Percentiles rank a stretch among this genome's conserved stretches.
Evolutionary conservation across 2,329 filamentous ascomycete species (phyloP).

Genomic region (Alternaria dauci): DNA sequence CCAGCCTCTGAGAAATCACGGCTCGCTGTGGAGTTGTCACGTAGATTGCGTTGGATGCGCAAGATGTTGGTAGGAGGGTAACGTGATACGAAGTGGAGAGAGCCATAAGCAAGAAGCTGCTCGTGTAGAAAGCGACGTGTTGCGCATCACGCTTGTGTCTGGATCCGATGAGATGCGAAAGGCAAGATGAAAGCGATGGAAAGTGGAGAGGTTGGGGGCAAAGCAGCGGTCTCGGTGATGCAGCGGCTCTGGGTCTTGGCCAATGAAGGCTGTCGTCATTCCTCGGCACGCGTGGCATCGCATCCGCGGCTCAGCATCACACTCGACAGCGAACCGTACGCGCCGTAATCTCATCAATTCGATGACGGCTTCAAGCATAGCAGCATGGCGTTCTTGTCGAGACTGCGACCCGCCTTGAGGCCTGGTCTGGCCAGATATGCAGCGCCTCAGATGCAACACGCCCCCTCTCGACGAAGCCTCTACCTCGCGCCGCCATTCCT

Average conservation of each 20-base stretch:
- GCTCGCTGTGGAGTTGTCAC: background rate
- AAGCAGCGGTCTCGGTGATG: background rate
- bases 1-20: too few species aligned
- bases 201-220: background rate
- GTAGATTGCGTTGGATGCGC: background rate
- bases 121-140: background rate
- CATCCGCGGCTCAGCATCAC: background rate
- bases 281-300: background rate
- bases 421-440: background rate
- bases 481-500: slow-evolving; percentile 72
- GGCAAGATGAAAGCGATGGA: background rate
- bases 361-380: background rate
- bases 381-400: slow-evolving; percentile 13
- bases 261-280: slow-evolving; percentile 9
- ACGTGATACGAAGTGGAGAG: background rate
- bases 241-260: slow-evolving; percentile 14
- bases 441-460: background rate
- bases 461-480: slow-evolving; percentile 44
- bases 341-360: background rate
- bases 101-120: background rate
- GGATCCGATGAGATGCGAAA: background rate
- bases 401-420: slow-evolving; percentile 24
- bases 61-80: background rate
- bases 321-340: background rate
- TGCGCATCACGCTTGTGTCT: background rate